phyloP scores from a whole-genome alignment of 306 rosid genomes.

The Begonia loranthoides region DNA sequence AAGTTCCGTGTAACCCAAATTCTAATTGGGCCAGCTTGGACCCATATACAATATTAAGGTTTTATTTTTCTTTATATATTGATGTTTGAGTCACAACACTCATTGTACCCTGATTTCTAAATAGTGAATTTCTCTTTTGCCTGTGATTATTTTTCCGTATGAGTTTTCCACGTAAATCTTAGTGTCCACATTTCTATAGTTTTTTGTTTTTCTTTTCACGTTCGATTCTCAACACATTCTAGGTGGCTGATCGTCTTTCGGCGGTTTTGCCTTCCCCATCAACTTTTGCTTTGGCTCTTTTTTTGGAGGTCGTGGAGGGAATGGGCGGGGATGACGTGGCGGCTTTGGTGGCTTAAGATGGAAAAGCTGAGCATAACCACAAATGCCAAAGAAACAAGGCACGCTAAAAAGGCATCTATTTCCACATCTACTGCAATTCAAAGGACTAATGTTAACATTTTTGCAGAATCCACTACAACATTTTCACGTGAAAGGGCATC shows the following conservation, averaged over 20 bases:
- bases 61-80: no score
- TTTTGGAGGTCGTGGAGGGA: background rate
- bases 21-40: no score
- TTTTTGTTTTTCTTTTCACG: background rate
- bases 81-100: no score
- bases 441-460: conserved; percentile 18
- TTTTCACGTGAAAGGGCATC: conserved; percentile 30
- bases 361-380: conserved; percentile 30
- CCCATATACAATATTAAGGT: no score
- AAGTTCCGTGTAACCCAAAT: no score
- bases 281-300: background rate
- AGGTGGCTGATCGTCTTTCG: background rate
- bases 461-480: conserved; percentile 50
- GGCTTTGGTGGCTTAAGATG: background rate
- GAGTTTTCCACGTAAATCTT: background rate
- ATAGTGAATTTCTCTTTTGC: no score
- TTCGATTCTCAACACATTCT: background rate
- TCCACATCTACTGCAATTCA: conserved; percentile 64
- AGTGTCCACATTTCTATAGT: background rate
- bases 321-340: background rate
- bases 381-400: conserved; percentile 45
- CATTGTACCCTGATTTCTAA: no score
- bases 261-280: background rate
- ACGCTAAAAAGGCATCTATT: conserved; percentile 29
- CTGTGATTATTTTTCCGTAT: no score